Conservation (phyloP, 495 filamentous ascomycete genomes). For the Penicillium tannophilum region DNA sequence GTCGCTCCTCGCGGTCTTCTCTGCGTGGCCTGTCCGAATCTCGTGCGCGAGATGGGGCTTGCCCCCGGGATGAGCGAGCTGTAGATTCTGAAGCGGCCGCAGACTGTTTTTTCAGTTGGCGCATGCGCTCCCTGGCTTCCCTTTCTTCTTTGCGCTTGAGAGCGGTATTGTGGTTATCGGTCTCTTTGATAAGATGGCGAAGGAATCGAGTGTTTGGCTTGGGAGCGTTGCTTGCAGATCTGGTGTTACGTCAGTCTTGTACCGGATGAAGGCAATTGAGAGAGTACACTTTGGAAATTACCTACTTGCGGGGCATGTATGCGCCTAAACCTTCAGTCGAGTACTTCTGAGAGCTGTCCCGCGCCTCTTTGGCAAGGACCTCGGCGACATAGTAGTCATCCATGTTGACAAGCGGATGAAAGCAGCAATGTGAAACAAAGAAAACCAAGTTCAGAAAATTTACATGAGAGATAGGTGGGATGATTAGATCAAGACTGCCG, state of each 20-base stretch:
- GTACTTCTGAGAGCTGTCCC: slow-evolving; percentile 68
- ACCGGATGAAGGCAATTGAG: background rate
- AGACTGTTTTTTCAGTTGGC: slow-evolving; percentile 45
- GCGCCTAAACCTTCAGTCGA: slow-evolving; percentile 71
- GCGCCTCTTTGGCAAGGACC: slow-evolving; percentile 73
- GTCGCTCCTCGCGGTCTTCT: slow-evolving; percentile 17
- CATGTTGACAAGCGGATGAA: slow-evolving; percentile 32
- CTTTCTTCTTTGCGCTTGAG: slow-evolving; percentile 79
- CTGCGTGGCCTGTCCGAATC: slow-evolving; percentile 19
- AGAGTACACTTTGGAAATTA: background rate
- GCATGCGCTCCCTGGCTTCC: slow-evolving; percentile 60
- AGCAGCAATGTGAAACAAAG: slow-evolving; percentile 16
- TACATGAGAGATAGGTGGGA: background rate
- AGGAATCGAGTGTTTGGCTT: slow-evolving; percentile 93
- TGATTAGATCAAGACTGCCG: background rate
- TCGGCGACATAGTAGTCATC: slow-evolving; percentile 77
- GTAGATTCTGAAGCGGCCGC: slow-evolving; percentile 20
- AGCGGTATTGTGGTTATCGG: slow-evolving; percentile 86
- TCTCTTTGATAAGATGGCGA: slow-evolving; percentile 83
- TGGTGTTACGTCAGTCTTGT: slow-evolving; percentile 12
- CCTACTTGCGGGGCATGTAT: slow-evolving; percentile 69
- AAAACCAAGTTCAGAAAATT: background rate
- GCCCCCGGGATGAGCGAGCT: slow-evolving; percentile 27
- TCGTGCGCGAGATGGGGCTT: slow-evolving; percentile 20
- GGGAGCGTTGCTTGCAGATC: slow-evolving; percentile 63